Base-by-base conservation (phyloP, 2,329 filamentous ascomycete genomes). In the Exophiala calicioides region DNA sequence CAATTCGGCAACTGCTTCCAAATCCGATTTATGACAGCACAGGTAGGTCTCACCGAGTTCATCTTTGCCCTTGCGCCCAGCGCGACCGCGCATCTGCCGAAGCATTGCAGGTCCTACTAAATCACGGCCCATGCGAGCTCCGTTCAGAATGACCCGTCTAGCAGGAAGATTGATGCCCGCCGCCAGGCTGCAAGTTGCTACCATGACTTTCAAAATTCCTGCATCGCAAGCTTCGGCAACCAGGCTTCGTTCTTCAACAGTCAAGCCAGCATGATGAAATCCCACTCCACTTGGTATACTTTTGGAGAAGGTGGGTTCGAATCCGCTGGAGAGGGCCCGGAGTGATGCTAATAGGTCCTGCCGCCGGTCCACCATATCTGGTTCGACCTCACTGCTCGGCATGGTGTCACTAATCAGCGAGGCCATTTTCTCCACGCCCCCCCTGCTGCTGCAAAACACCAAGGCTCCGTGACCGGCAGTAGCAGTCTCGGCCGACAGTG, bases 121-220 rank as follows among this genome's bases (percentile, higher is more conserved):
- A 34, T 89, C 85, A 41, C 83, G 76, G 0, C 86, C 86, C 84
- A 90, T 89, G 30, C 83, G 77, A 21, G 84, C 85, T 52, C 81
- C 84, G 61, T 88, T 85, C 19, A 88, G 74, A 48, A 90, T 88
- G 1, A 90, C 86, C 55, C 86, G 74, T 42, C 86, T 75, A 5
- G 86, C 86, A 10, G 74, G 74, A 13, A 90, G 69, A 64, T 90
- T 90, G 48, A 90, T 88, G n/a, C 86, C 86, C 10, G 86, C 86
- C n/a, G 86, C 86, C 46, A 90, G 75, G 61, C 85, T 88, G 59
- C 85, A 89, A 1, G 86, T 90, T 27, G 86, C 86, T 12, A 88
- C 81, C 41, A 88, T 82, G 1, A 88, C 80, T 56, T 84, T 84
- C 13, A 90, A 62, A 4, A 78, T 71, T 1, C 86, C 85, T 29